Base-by-base conservation (phyloP, 371 early-diverging fungal species). In the Mortierella polycephala region DNA sequence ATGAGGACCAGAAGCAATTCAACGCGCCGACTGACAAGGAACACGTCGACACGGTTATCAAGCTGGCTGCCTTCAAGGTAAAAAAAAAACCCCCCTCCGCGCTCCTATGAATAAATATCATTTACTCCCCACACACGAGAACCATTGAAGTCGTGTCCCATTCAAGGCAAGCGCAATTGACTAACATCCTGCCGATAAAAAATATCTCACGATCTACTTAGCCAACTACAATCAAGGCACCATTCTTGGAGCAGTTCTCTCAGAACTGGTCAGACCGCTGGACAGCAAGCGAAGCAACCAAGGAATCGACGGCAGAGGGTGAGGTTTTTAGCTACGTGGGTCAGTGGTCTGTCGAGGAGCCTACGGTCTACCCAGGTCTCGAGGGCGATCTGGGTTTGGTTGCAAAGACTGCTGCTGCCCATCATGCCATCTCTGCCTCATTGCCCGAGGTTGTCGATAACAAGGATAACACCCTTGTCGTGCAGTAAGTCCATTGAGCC, bases 401-500 rank as follows among this genome's bases (percentile, higher is more conserved):
- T 16, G 88, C 79, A 82, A 95, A 83, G 94, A 90, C 69, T 87
- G 89, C 66, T 81, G 93, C 72, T 91, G 91, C 91, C 87, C 90
- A 90, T 56, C 85, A 96, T 77, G 93, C 95, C 51, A 86, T 92
- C 68, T 89, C 96, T 8, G 89, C 96, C 16, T 86, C 89, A 60
- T 83, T 94, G 64, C 86, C 89, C 60, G 88, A 91, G 81, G 87
- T 91, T 44, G 89, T 96, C 75, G 87, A 88, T 77, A 94, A 90
- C 85, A 90, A 88, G 81, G 91, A 82, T 76, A 94, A 93, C 76
- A 82, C 92, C 55, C 85, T 98, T 53, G 96, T 98, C 18, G 87
- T 97, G 62, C 98, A 98, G 88, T 76, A 71, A 60, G 71, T 58
- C 30, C 50, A 12, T 20, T 5, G 18, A 37, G 12, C 57, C 11